Percentiles rank a stretch among this genome's conserved stretches.
These are phyloP conservation scores for Bruguiera gymnorhiza DNA, from an alignment of 345 rosid genomes.

Conservation along the genomic window DNA sequence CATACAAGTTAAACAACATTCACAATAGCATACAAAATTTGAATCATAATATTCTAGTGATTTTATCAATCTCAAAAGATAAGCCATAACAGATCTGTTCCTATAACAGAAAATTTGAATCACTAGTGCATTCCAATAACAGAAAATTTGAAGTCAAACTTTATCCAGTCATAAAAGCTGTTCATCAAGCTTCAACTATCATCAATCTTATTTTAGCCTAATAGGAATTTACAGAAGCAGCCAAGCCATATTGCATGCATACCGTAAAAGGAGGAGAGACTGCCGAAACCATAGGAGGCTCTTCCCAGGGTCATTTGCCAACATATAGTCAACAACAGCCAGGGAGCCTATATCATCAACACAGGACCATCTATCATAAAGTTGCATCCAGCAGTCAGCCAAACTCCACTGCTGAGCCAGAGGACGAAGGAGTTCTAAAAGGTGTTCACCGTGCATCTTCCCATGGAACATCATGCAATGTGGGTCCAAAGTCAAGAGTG, in stretches of 20 bases:
- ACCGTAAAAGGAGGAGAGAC: conserved; percentile 4
- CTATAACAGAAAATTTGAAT: neutral
- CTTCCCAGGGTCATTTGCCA: conserved; percentile 7
- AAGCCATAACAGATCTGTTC: neutral
- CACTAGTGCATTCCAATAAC: neutral
- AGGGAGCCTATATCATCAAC: conserved; percentile 10
- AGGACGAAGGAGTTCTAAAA: neutral
- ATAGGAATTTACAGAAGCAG: neutral
- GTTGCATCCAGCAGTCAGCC: conserved; percentile 7
- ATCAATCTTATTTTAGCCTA: too few relatives aligned
- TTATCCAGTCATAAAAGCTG: too few relatives aligned
- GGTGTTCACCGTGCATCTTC: neutral
- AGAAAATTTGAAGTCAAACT: neutral
- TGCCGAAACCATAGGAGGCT: conserved; percentile 1
- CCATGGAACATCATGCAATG: neutral
- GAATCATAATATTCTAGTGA: neutral
- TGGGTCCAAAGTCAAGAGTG: neutral
- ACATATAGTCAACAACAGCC: neutral
- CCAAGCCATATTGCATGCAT: neutral
- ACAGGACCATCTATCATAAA: conserved; percentile 5
- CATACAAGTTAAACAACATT: neutral
- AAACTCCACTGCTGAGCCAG: conserved; percentile 2
- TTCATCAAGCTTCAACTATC: neutral
- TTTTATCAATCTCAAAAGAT: neutral
- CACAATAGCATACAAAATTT: neutral